phyloP scores from a whole-genome alignment of 352 stramenopile genomes.

The Phytophthora europaea region DNA sequence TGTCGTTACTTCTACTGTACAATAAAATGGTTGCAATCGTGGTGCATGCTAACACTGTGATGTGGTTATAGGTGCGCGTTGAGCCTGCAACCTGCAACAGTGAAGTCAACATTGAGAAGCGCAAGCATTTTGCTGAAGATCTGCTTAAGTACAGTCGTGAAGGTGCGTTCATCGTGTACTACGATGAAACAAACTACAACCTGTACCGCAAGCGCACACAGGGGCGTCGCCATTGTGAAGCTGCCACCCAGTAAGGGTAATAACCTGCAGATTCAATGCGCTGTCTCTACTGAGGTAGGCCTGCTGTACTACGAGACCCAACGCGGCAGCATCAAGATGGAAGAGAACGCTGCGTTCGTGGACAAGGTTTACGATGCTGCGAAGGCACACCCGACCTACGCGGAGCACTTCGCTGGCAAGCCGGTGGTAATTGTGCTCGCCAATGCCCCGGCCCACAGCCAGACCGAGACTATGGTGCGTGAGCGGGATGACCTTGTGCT shows the following conservation, averaged over 20 bases:
- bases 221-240: neutral
- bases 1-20: no score
- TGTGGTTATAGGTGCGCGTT: neutral
- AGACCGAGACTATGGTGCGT: neutral
- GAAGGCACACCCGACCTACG: no score
- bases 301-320: neutral
- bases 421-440: no score
- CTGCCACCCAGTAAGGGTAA: neutral
- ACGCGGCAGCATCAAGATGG: neutral
- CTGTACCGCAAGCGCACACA: neutral
- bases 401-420: no score
- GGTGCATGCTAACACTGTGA: neutral
- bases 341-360: no score
- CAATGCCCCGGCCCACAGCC: no score
- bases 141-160: neutral
- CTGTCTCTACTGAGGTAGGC: neutral
- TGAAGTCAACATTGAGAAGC: neutral
- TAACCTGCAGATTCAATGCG: slow-evolving; percentile 11
- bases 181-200: neutral
- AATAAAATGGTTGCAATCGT: no score
- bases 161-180: neutral
- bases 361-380: no score
- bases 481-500: neutral
- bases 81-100: neutral
- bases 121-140: neutral